Evolutionary conservation across 2,329 filamentous ascomycete genomes (phyloP), one percentile per base, ranked within the genome.

Genomic region (Pleoardoris graminearum): DNA sequence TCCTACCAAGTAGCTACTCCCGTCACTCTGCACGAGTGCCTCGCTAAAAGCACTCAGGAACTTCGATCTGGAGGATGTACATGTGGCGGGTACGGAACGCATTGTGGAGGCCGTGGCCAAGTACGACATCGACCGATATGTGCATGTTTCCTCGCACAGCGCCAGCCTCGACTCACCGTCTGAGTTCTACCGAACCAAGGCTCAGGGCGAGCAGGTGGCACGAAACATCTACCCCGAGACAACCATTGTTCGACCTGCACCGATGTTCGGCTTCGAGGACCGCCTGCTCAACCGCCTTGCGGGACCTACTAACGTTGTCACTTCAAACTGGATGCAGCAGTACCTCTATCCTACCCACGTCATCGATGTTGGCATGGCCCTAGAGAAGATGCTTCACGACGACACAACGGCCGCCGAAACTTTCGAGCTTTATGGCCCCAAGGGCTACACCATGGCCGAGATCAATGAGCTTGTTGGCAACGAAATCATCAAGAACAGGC

Each of bases 71-170:
- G 88, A 90, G 66, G 93, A 97, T 72, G 91, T 97, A 36, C 91
- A 99, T 68, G 85, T 97, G 33, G 91, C 96, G 74, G 91, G 93
- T 57, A 88, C 89, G 16, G 89, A 95, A 78, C 88, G 94, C 63
- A 99, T 99, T 67, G 90, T 85, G 45, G 91, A 96, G 72, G 91
- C 94, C 48, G 91, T 91, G 48, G 94, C 93, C 67, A 99, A 99
- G 78, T 99, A 99, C 77, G 93, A 99, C 68, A 86, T 97, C 62
- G 94, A 99, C 77, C 87, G 94, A 60, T 99, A 90, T 76, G 91
- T 99, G 60, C 94, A 99, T 67, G 87, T 99, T 65, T 99, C 94
- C 8, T 96, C 92, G 27, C 92, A 95, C 82, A 97, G 93, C 70
- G 93, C 91, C 52, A 80, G 88, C 74, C 82, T 85, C 37, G 81